Evolutionary conservation across 169 alveolate species (phyloP), one percentile per base, ranked within the genome.

Genomic region (Plasmodium reichenowi): DNA sequence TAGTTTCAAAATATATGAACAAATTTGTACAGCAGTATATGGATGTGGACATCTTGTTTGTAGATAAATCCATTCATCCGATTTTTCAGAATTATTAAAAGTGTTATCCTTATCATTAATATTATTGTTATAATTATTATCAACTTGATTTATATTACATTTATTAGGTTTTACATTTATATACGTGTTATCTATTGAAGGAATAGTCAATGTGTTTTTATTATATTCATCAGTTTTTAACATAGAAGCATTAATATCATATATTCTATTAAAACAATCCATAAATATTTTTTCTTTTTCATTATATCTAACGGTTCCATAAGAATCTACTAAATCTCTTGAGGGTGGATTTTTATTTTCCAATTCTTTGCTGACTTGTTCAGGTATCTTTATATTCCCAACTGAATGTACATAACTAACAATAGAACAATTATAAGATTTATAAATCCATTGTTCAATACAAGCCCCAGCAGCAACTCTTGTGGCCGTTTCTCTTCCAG

Each of bases 1-100:
- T 75, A 75, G n/a, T 75, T 75, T 60, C 20, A 75, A 75, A 75
- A 75, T 75, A 9, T 64, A 63, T 3, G 88, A 75, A 48, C 64
- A 75, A 3, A 75, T 75, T 75, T 75, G 75, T 15, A 75, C 68
- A 43, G 74, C 88, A 12, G 88, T 75, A 15, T 62, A 48, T 22
- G 88, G 74, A 32, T 75, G 88, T 8, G 88, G 88, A n/a, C 88
- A 75, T 12, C 88, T 75, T 56, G 88, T 75, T 75, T 63, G 88
- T 22, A 63, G 56, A 8, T 12, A 6, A n/a, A 52, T 22, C 52
- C 60, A 75, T 24, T 56, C 88, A 24, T 5, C 13, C 0, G 17
- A 8, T 22, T 52, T 50, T 22, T 13, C 17, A n/a, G 67, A 58
- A 24, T 3, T 58, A 17, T 1, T 60, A 17, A 10, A 8, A 38